Evolutionary conservation across 2,329 filamentous ascomycete species (phyloP), one percentile per base, ranked within the genome.

Genomic region (Exophiala mesophila): DNA sequence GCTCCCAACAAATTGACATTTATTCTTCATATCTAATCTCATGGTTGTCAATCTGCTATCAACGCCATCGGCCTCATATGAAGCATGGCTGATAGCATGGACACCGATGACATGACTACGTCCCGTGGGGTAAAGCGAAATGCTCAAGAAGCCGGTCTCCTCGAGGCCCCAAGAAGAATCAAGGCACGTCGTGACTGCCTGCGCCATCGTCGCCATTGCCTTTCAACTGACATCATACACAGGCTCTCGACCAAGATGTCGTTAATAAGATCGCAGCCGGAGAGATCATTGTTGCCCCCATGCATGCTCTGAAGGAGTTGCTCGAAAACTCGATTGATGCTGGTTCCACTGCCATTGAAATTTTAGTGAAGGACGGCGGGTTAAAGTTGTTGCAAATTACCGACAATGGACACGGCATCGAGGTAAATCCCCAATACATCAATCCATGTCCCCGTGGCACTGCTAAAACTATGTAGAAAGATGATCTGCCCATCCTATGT

Each of bases 231-330:
- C n/a, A n/a, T n/a, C n/a, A n/a, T n/a, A n/a, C n/a, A n/a, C 50
- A 94, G 82, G 85, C 90, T 10, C 76, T 98, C 18, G 86, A 94
- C 58, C 82, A 85, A 50, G 84, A 92, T 68, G 92, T 98, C 16
- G 85, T 98, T 53, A 98, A 97, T 72, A 98, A 97, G 64, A 98
- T 98, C 55, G 92, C 92, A 1, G 92, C 92, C 0, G 92, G 92
- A 15, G 92, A 98, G 64, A 98, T 98, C 57, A 98, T 98, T 47
- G 88, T 98, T 36, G 90, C 92, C 2, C 94, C 92, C 0, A 88
- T 96, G 19, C 88, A 98, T 64, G 92, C 94, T 3, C 67, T 98
- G 44, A 98, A 98, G 65, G 92, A 98, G 63, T 71, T 98, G 36
- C 88, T 98, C 9, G 92, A 98, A 63, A 98, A 98, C 57, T 84